These are phyloP conservation scores for Daldinia sp. DNA, from an alignment of 2,329 filamentous ascomycete genomes.

Conservation along the genomic window DNA sequence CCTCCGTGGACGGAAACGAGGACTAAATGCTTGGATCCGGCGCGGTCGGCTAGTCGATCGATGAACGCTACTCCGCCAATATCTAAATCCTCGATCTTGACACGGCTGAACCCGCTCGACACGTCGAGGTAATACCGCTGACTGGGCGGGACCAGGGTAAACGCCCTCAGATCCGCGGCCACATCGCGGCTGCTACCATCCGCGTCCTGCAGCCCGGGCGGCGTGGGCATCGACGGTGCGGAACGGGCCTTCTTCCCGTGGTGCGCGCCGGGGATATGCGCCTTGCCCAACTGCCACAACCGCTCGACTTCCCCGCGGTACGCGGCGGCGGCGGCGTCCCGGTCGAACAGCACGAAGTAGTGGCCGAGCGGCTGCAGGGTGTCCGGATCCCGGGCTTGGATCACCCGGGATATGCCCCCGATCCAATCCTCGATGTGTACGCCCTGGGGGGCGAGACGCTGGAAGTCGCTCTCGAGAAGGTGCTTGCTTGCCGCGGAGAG, in stretches of 20 bases:
- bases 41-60: conserved; percentile 34
- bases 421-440: conserved; percentile 74
- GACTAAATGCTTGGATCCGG: conserved; percentile 44
- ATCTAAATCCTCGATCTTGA: conserved; percentile 33
- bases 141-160: conserved; percentile 47
- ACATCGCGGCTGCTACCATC: conserved; percentile 25
- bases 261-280: conserved; percentile 50
- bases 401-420: conserved; percentile 64
- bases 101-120: conserved; percentile 1
- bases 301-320: conserved; percentile 66
- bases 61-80: conserved; percentile 38
- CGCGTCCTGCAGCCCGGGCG: conserved; percentile 33
- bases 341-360: conserved; percentile 76
- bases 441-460: conserved; percentile 69
- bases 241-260: conserved; percentile 26
- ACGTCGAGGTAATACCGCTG: conserved; percentile 37
- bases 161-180: conserved; percentile 37
- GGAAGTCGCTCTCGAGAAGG: conserved; percentile 74
- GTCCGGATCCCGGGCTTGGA: conserved; percentile 69
- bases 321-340: conserved; percentile 62
- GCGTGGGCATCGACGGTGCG: conserved; percentile 25
- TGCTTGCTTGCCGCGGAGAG: conserved; percentile 66
- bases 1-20: conserved; percentile 50
- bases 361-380: conserved; percentile 70
- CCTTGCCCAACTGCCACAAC: conserved; percentile 57